These are phyloP conservation scores for Fragilariopsis cylindrus DNA, from an alignment of 108 stramenopile species.

Conservation along the genomic window DNA sequence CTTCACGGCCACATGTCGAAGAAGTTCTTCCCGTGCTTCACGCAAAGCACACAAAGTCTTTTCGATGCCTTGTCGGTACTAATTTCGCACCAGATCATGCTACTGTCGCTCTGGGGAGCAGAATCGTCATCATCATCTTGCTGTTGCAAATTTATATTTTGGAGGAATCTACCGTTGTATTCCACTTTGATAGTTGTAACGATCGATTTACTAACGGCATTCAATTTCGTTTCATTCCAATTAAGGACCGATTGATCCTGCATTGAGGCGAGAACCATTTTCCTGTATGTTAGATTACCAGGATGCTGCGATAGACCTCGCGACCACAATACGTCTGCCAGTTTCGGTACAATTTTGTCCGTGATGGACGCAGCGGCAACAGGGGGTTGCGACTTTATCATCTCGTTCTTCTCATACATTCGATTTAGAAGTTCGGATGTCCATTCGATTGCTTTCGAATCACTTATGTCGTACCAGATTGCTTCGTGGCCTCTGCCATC, in stretches of 20 bases:
- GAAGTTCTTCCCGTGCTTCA: background rate
- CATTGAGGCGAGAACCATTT: slow-evolving; percentile 28
- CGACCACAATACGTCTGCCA: background rate
- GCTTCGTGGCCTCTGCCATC: background rate
- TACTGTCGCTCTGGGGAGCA: background rate
- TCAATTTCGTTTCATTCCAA: slow-evolving; percentile 50
- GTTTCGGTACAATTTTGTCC: background rate
- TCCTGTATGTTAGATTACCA: slow-evolving; percentile 71
- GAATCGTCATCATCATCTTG: too few species aligned
- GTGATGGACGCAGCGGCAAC: too few species aligned
- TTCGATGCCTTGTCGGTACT: background rate
- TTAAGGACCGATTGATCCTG: background rate
- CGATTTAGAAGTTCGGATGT: background rate
- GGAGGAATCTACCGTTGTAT: slow-evolving; percentile 72
- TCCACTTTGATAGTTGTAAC: slow-evolving; percentile 66
- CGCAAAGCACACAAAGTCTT: background rate
- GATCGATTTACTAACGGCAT: slow-evolving; percentile 65
- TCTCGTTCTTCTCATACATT: too few species aligned
- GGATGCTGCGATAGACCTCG: slow-evolving; percentile 28
- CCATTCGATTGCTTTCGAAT: background rate
- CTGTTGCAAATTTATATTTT: slow-evolving; percentile 10
- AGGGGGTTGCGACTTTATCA: background rate
- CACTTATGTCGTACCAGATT: background rate
- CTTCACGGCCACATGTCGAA: background rate
- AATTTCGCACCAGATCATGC: background rate